A percentile compares a stretch with the other conserved stretches of the same genome.
These are phyloP conservation scores for Hortaea sp. DNA, from an alignment of 2,329 filamentous ascomycete species.

Conservation along the genomic window DNA sequence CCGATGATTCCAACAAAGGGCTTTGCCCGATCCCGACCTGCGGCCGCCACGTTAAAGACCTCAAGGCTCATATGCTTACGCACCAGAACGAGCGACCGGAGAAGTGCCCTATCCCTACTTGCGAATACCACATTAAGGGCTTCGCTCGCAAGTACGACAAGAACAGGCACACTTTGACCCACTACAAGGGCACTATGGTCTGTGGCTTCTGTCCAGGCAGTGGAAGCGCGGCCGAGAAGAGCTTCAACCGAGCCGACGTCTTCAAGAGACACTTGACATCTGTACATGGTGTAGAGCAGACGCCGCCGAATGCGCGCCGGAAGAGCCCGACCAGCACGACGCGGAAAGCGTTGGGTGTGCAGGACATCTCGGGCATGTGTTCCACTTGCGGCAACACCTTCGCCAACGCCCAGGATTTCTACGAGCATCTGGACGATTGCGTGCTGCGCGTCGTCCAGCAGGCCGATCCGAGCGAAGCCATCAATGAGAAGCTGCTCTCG, in stretches of 20 bases:
- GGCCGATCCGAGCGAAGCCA: slow-evolving; percentile 47
- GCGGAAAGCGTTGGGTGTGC: slow-evolving; percentile 59
- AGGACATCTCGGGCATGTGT: slow-evolving; percentile 75
- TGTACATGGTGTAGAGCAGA: slow-evolving; percentile 87
- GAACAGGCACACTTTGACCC: slow-evolving; percentile 85
- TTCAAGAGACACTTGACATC: slow-evolving; percentile 91
- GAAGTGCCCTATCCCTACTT: slow-evolving; percentile 86
- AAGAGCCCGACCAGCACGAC: slow-evolving; percentile 41
- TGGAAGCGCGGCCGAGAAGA: slow-evolving; percentile 82
- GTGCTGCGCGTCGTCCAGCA: slow-evolving; percentile 54
- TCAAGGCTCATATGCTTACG: slow-evolving; percentile 90
- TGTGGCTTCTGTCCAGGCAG: slow-evolving; percentile 89
- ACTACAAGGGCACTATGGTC: slow-evolving; percentile 96
- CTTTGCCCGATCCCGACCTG: slow-evolving; percentile 77
- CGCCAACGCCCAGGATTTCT: slow-evolving; percentile 84
- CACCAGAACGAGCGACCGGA: slow-evolving; percentile 85
- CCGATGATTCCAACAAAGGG: slow-evolving; percentile 47
- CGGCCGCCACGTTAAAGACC: slow-evolving; percentile 76
- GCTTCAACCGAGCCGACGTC: slow-evolving; percentile 88
- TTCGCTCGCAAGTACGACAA: slow-evolving; percentile 96
- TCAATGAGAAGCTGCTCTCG: slow-evolving; percentile 45
- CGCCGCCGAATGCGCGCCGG: slow-evolving; percentile 82
- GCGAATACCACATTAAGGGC: slow-evolving; percentile 85
- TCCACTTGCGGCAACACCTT: slow-evolving; percentile 85
- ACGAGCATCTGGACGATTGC: slow-evolving; percentile 79